These are phyloP conservation scores for thale cress (Arabidopsis thaliana) DNA, from an alignment of 345 rosid genomes.

Conservation along the genomic window TAIR10.1 NC_003071.7:6304001-6304500, in stretches of 20 bases:
- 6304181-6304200: background rate
- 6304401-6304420: constrained; percentile 11
- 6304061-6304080: constrained; percentile 98
- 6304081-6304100: constrained; percentile 51
- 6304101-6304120: background rate
- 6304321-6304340: background rate
- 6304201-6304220: background rate
- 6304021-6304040: constrained; percentile 80
- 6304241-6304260: background rate
- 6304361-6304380: constrained; percentile 7
- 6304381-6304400: background rate
- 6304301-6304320: background rate
- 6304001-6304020: constrained; percentile 95
- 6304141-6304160: constrained; percentile 47
- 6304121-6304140: constrained; percentile 47
- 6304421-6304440: background rate
- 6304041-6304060: constrained; percentile 89
- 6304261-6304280: background rate
- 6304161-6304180: constrained; percentile 41
- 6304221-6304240: background rate
- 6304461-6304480: background rate
- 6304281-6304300: no score
- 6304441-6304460: background rate
- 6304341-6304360: background rate
- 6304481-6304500: background rate